Conservation (phyloP, 495 filamentous ascomycete species). For the Annulohypoxylon bovei region DNA sequence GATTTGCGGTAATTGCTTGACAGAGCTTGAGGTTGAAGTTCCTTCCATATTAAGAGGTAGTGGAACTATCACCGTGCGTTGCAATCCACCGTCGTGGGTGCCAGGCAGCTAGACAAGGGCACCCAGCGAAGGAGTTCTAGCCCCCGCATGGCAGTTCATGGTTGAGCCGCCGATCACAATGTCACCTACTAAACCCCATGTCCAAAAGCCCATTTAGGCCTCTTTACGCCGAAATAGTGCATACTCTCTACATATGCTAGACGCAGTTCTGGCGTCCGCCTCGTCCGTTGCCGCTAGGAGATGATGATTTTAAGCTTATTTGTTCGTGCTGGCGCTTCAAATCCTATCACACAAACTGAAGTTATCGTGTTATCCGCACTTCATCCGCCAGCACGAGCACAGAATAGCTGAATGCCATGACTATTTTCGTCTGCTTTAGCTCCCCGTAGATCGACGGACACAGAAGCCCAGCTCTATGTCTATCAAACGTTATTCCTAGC, state of each 20-base stretch:
- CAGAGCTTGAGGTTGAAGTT: constrained; percentile 7
- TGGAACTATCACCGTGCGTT: constrained; percentile 33
- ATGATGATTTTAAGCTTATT: neutral
- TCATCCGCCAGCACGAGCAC: neutral
- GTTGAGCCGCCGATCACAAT: constrained; percentile 37
- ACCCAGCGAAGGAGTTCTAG: constrained; percentile 10
- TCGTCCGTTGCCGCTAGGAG: neutral
- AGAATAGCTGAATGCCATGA: neutral
- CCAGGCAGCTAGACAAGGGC: constrained; percentile 7
- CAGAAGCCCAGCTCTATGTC: constrained; percentile 17
- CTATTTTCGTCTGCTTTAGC: constrained; percentile 17
- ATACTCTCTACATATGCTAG: neutral
- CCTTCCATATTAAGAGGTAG: constrained; percentile 11
- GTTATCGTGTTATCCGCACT: neutral
- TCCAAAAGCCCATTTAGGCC: constrained; percentile 8
- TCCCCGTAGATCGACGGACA: constrained; percentile 18
- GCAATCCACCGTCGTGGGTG: constrained; percentile 26
- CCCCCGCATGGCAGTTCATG: constrained; percentile 12
- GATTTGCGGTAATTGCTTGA: constrained; percentile 26
- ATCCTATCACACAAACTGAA: neutral
- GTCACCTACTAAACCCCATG: constrained; percentile 24
- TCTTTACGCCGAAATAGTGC: neutral
- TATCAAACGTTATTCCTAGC: constrained; percentile 36
- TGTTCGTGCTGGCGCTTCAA: neutral
- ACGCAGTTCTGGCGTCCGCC: neutral